Percentiles rank a stretch among this genome's conserved stretches.
These are phyloP conservation scores for Piper longum DNA, from an alignment of 164 flowering plant genomes.

Conservation along the genomic window DNA sequence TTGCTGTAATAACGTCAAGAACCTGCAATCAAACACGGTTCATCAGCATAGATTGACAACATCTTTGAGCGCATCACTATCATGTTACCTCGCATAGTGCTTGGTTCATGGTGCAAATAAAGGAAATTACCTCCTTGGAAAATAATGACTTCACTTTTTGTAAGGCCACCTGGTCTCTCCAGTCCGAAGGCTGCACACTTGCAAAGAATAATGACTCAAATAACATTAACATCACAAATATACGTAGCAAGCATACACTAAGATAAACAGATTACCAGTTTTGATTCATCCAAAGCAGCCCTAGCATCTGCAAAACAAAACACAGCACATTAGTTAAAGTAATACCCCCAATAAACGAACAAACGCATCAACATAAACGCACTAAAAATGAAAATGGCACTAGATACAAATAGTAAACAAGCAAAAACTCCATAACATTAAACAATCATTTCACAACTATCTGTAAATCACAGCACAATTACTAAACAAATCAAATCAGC, in stretches of 20 bases:
- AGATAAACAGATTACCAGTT: not conserved
- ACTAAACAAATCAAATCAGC: too few species aligned
- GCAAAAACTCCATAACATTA: too few species aligned
- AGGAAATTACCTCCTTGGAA: slow-evolving; percentile 57
- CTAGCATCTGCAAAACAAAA: not conserved
- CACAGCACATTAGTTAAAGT: not conserved
- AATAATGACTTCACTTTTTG: slow-evolving; percentile 52
- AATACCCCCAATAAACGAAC: not conserved
- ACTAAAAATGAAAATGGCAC: too few species aligned
- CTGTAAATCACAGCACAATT: too few species aligned
- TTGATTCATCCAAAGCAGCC: not conserved
- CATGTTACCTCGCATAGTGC: not conserved
- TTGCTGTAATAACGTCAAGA: slow-evolving; percentile 49
- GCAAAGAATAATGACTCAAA: not conserved
- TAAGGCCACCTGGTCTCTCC: slow-evolving; percentile 65
- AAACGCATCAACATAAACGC: not conserved
- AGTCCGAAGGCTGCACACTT: slow-evolving; percentile 41
- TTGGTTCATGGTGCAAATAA: not conserved
- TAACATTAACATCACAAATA: not conserved
- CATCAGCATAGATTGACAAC: not conserved
- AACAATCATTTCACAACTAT: too few species aligned
- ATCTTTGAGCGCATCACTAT: not conserved
- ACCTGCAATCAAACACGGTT: slow-evolving; percentile 23
- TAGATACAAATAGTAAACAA: too few species aligned
- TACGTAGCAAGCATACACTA: not conserved